These are phyloP conservation scores for Gracilaria caudata DNA, from an alignment of 23 red algal species.

Conservation along the genomic window DNA sequence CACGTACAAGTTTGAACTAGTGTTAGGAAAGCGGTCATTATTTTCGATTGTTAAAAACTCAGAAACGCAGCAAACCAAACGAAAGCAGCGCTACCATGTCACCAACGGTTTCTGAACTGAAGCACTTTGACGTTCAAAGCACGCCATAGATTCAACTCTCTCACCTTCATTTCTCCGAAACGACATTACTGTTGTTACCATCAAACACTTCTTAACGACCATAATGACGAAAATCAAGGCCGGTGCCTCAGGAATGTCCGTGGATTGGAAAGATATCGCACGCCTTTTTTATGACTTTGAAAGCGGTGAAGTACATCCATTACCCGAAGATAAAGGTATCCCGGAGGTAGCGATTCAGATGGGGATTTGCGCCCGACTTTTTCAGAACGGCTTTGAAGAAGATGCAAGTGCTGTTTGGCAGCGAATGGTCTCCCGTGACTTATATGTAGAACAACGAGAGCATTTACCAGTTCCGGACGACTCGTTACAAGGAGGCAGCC, in stretches of 20 bases:
- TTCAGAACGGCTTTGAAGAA: conserved; percentile 9
- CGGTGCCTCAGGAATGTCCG: background rate
- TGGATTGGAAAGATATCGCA: conserved; percentile 5
- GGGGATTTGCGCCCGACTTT: conserved; percentile 22
- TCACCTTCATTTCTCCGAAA: background rate
- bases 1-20: background rate
- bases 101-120: background rate
- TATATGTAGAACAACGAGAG: background rate
- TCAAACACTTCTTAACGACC: background rate
- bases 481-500: background rate
- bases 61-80: background rate
- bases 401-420: conserved; percentile 8
- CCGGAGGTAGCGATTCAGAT: conserved; percentile 3
- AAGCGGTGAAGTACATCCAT: background rate
- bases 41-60: background rate
- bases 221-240: background rate
- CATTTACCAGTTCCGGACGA: background rate
- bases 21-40: background rate
- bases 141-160: background rate
- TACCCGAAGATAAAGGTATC: background rate
- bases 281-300: conserved; percentile 26
- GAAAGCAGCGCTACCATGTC: background rate
- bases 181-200: background rate
- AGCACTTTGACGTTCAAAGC: background rate
- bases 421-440: background rate